Evolutionary conservation across 192 early-diverging fungal species (phyloP), one percentile per base, ranked within the genome.

Genomic region (Mortierella antarctica): DNA sequence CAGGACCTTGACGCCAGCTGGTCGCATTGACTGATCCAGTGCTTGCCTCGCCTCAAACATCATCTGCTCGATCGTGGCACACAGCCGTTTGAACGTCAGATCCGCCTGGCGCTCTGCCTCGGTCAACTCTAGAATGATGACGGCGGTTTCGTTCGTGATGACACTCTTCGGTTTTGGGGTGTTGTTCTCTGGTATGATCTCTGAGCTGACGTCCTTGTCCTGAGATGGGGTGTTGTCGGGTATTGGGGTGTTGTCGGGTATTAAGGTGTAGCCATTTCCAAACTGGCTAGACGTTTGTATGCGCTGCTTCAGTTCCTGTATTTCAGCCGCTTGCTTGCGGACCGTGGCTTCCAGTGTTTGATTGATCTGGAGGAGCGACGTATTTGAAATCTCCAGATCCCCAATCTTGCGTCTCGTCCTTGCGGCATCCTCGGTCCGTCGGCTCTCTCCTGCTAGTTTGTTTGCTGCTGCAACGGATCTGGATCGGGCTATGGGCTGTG

Each of bases 351-450:
- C 88, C 17, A 89, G 71, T 53, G 84, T 83, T 39, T 82, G 70
- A 65, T 89, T 89, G 46, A 88, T 67, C 41, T 82, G 79, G 10
- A 86, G 66, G 10, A 89, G 62, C 31, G 85, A 87, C 17, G 84
- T 59, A 39, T 86, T 89, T 2, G 88, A 88, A 31, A 89, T 86
- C 68, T 89, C 88, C 46, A 89, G 82, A 78, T 89, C 87, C 39
- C 69, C 76, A 74, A 88, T 86, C 82, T 87, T 74, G 20, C 80
- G 71, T 4, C 77, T 57, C 39, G 72, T 80, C 14, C 77, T 48
- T 7, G 77, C 77, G 13, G 70, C 77, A 40, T 80, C 77, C 11
- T 67, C 77, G 18, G 50, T 14, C 42, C 70, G 49, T n/a, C 77
- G 44, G 44, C 58, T 80, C 23, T 80, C 74, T 21, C 69, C 74